A percentile compares a stretch with the other conserved stretches of the same genome.
phyloP scores from a whole-genome alignment of 164 flowering plant species.

The Nelumbo lutea region DNA sequence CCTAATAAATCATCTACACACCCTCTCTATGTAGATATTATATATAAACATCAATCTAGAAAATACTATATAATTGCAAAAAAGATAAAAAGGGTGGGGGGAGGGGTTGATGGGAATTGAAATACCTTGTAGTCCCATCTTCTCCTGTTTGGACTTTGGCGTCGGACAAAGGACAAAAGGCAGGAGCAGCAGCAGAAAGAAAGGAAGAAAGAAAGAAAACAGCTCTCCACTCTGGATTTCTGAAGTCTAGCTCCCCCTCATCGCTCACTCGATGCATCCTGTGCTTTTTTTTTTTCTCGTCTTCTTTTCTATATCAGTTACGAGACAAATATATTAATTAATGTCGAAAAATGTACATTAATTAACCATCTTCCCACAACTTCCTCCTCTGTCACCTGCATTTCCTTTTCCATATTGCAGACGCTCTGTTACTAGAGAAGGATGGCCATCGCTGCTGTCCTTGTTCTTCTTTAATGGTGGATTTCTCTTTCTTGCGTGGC shows the following conservation, averaged over 20 bases:
- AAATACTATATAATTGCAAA: too few relatives aligned
- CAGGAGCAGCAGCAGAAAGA: background rate
- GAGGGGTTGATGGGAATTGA: too few relatives aligned
- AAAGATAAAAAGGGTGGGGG: too few relatives aligned
- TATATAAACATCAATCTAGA: too few relatives aligned
- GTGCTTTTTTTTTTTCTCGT: background rate
- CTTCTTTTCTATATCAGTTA: background rate
- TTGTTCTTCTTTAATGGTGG: conserved; percentile 4
- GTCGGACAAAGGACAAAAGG: too few relatives aligned
- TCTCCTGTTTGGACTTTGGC: too few relatives aligned
- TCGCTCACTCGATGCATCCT: background rate
- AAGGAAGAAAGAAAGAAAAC: background rate
- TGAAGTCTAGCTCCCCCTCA: background rate
- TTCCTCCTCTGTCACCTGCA: background rate
- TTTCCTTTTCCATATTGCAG: conserved; percentile 1
- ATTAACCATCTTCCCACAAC: background rate
- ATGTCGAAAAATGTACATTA: background rate
- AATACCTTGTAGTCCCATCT: too few relatives aligned
- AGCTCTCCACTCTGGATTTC: background rate
- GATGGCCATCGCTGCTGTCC: background rate
- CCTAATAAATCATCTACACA: too few relatives aligned
- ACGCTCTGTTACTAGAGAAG: background rate
- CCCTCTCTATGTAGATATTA: too few relatives aligned
- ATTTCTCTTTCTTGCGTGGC: conserved; percentile 6
- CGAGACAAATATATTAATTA: background rate